Evolutionary conservation across 768 basidiomycete genomes (phyloP), one percentile per base, ranked within the genome.

Genomic region (Steccherinum ochraceum): DNA sequence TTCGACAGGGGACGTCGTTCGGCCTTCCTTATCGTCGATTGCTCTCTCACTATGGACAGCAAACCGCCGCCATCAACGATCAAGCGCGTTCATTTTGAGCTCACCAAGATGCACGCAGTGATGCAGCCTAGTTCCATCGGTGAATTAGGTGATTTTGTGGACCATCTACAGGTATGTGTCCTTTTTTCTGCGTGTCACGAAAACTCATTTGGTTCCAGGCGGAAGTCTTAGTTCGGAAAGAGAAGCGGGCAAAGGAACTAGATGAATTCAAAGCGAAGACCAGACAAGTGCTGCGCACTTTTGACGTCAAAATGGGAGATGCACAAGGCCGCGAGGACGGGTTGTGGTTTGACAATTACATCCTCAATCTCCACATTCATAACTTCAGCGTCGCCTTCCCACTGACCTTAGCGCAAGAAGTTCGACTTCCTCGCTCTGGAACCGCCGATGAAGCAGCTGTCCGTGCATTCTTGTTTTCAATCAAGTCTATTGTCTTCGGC

Each of bases 51-150:
- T 24, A 62, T 61, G 55, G 7, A 35, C 7, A 35, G 30, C 7
- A 48, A 49, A 1, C 26, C 46, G 47, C 42, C 39, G 43, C 24
- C 58, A 18, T 40, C 40, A 10, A 46, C 1, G 24, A 53, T 16
- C 24, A 24, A 65, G n/a, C 51, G 48, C n/a, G 44, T 89, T 23
- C 71, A 81, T 27, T 53, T 93, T 24, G 65, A 71, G 1, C 67
- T 94, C 20, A 80, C 78, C 5, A 89, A 86, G 65, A 81, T 92
- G 2, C 91, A 97, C 60, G 93, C 94, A 1, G 88, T 95, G 26
- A 85, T 96, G 86, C 93, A 93, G 64, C 86, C 94, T 10, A 90
- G 89, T 56, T 94, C 95, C 0, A 84, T 97, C 46, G 86, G 86
- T 19, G 89, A 95, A 62, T 71, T 97, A 5, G 89, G 86, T 13